Evolutionary conservation across 2,329 filamentous ascomycete species (phyloP).

Genomic region (Fusarium nanum): DNA sequence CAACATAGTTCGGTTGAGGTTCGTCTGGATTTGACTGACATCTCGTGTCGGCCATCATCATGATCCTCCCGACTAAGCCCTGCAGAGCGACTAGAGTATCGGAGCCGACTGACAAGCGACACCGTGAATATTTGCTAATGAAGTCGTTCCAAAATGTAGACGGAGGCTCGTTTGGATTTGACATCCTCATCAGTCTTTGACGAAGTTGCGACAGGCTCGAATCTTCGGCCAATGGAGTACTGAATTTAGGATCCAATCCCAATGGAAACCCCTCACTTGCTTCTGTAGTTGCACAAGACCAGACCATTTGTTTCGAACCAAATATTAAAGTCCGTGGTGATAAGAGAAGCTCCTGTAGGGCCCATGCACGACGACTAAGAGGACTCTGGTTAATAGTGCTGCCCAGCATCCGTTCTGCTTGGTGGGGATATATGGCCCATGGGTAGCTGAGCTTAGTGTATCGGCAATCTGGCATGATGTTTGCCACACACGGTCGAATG

Average conservation of each 20-base stretch:
- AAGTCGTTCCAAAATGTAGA: slow-evolving; percentile 9
- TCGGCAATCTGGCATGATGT: background rate
- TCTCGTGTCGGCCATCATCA: background rate
- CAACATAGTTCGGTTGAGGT: background rate
- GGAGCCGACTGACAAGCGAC: background rate
- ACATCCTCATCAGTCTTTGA: background rate
- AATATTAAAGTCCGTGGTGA: background rate
- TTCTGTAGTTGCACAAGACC: slow-evolving; percentile 6
- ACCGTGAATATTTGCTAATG: background rate
- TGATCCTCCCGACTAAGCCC: background rate
- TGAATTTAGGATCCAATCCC: slow-evolving; percentile 1
- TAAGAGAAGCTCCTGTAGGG: background rate
- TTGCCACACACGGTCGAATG: background rate
- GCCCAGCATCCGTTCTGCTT: background rate
- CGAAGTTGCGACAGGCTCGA: background rate
- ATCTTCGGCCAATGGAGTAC: background rate
- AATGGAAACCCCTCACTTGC: slow-evolving; percentile 5
- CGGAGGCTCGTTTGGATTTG: background rate
- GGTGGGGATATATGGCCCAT: slow-evolving; percentile 10
- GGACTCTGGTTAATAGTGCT: background rate
- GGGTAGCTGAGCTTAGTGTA: background rate
- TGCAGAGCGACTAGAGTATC: background rate
- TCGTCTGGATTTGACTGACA: accelerated
- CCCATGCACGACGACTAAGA: slow-evolving; percentile 2
- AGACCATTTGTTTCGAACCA: background rate